Percentiles rank a stretch among this genome's conserved stretches.
phyloP scores from a whole-genome alignment of 768 basidiomycete species.

The Suillus subluteus region DNA sequence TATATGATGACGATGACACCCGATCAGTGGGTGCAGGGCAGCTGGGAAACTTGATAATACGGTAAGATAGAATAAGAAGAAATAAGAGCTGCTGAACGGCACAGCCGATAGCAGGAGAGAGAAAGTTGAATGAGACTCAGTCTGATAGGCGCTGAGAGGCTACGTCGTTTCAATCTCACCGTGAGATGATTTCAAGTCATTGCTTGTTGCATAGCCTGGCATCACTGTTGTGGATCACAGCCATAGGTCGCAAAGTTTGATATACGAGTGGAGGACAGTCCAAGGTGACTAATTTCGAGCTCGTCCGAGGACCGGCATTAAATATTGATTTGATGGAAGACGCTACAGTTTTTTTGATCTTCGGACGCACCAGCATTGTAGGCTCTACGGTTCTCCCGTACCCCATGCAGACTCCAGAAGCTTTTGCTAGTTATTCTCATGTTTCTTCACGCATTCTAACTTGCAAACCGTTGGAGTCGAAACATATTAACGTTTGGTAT shows the following conservation, averaged over 20 bases:
- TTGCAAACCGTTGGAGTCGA: neutral
- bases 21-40: neutral
- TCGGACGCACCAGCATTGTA: neutral
- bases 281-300: neutral
- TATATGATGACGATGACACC: neutral
- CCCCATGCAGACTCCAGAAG: neutral
- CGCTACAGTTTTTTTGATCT: neutral
- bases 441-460: neutral
- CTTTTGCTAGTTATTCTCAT: neutral
- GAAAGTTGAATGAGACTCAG: constrained; percentile 1
- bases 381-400: neutral
- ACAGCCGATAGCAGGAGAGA: neutral
- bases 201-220: neutral
- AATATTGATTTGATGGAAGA: neutral
- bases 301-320: neutral
- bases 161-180: neutral
- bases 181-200: neutral
- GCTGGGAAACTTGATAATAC: neutral
- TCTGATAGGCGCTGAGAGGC: neutral
- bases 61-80: neutral
- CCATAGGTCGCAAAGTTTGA: constrained; percentile 3
- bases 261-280: neutral
- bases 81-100: neutral
- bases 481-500: constrained; percentile 7
- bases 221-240: constrained; percentile 2